Conservation (phyloP, 768 basidiomycete genomes). For the Lentinula aciculospora region DNA sequence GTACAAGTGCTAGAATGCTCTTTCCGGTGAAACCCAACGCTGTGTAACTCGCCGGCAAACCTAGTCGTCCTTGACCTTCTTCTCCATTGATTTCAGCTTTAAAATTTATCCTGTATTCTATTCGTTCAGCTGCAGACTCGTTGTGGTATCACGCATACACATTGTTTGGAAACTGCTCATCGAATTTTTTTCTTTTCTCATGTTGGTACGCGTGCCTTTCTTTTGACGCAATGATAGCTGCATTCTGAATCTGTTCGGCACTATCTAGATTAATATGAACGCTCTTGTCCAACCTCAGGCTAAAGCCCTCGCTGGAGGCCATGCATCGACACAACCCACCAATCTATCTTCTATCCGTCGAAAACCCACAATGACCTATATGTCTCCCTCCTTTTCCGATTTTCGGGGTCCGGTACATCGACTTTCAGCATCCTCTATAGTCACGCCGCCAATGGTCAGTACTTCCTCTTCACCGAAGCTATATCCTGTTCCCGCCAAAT, state of each 20-base stretch:
- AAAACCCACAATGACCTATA: slow-evolving; percentile 32
- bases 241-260: neutral
- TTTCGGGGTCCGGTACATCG: neutral
- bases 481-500: neutral
- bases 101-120: neutral
- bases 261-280: neutral
- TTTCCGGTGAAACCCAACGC: neutral
- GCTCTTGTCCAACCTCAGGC: neutral
- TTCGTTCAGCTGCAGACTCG: neutral
- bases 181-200: neutral
- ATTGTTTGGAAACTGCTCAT: neutral
- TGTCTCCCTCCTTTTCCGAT: slow-evolving; percentile 20
- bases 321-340: neutral
- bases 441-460: slow-evolving; percentile 19
- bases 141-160: neutral
- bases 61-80: neutral
- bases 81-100: neutral
- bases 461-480: neutral
- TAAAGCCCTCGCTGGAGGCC: neutral
- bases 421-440: slow-evolving; percentile 3
- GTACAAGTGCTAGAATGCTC: neutral
- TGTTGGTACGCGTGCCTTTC: neutral
- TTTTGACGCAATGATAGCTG: neutral
- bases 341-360: slow-evolving; percentile 20
- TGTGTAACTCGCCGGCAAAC: neutral